Percentiles rank a stretch among this genome's conserved stretches.
Conservation (phyloP, 1,284 basidiomycete species). For the Apiotrichum akiyoshidainum region DNA sequence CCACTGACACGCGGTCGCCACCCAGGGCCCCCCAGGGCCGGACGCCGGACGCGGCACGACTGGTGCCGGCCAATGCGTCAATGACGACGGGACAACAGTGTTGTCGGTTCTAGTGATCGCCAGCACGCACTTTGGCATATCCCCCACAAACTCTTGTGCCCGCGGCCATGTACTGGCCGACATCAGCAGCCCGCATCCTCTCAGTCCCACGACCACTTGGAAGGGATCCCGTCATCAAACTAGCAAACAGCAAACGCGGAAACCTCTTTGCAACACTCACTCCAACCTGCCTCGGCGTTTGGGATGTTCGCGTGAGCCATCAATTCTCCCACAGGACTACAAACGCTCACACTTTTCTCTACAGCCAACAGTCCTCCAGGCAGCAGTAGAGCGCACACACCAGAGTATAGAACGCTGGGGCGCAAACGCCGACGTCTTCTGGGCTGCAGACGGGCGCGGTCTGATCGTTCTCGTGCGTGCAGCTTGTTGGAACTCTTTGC, state of each 20-base stretch:
- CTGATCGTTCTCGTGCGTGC: slow-evolving; percentile 65
- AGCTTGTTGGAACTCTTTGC: too few species aligned
- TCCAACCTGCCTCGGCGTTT: slow-evolving; percentile 65
- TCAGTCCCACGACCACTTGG: slow-evolving; percentile 28
- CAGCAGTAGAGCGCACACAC: slow-evolving; percentile 69
- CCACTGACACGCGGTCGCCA: too few species aligned
- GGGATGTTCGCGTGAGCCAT: slow-evolving; percentile 74
- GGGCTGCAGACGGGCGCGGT: slow-evolving; percentile 72
- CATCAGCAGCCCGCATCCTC: slow-evolving; percentile 35
- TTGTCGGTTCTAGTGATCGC: too few species aligned
- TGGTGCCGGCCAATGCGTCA: too few species aligned
- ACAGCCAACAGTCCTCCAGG: slow-evolving; percentile 74
- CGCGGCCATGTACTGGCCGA: slow-evolving; percentile 49
- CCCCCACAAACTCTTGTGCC: not conserved
- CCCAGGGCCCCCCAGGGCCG: too few species aligned
- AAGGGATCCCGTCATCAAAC: slow-evolving; percentile 58
- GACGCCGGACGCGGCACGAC: too few species aligned
- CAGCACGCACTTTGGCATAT: too few species aligned
- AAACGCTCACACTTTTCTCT: not conserved
- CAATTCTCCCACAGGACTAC: not conserved
- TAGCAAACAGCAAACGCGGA: slow-evolving; percentile 67
- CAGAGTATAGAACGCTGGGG: slow-evolving; percentile 77
- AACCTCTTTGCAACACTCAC: slow-evolving; percentile 75
- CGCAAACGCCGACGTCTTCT: slow-evolving; percentile 66
- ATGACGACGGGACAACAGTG: too few species aligned